A percentile compares a stretch with the other conserved stretches of the same genome.
These are phyloP conservation scores for Ophiostoma tasmaniense DNA, from an alignment of 2,329 filamentous ascomycete genomes.

Conservation along the genomic window DNA sequence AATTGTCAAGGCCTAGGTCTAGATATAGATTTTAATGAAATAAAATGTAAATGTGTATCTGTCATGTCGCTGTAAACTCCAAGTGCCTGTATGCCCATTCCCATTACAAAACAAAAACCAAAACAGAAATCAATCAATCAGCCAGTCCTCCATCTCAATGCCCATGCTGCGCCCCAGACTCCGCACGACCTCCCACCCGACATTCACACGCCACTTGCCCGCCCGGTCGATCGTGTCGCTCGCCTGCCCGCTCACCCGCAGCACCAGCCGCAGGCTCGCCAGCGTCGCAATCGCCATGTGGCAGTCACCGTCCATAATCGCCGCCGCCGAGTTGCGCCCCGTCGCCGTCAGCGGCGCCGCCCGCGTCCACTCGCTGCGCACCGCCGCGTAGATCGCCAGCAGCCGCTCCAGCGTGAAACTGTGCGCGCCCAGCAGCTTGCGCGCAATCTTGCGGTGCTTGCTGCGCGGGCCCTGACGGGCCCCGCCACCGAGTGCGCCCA, in stretches of 20 bases:
- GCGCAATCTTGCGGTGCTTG: slow-evolving; percentile 63
- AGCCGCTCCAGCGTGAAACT: slow-evolving; percentile 71
- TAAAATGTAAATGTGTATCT: neutral
- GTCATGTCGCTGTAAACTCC: neutral
- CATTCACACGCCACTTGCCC: slow-evolving; percentile 68
- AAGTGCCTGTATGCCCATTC: neutral
- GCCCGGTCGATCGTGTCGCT: slow-evolving; percentile 60
- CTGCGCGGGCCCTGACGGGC: slow-evolving; percentile 24
- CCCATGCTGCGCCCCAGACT: slow-evolving; percentile 63
- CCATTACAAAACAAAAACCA: neutral
- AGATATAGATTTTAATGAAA: neutral
- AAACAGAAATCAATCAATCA: slow-evolving; percentile 46
- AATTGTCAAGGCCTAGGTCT: slow-evolving; percentile 6
- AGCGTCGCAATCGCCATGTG: slow-evolving; percentile 63
- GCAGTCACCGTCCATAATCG: slow-evolving; percentile 45
- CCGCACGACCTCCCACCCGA: slow-evolving; percentile 68
- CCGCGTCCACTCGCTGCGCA: slow-evolving; percentile 47
- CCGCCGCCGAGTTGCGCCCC: slow-evolving; percentile 20
- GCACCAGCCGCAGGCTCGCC: slow-evolving; percentile 59
- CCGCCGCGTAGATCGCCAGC: slow-evolving; percentile 65
- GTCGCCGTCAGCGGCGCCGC: slow-evolving; percentile 24
- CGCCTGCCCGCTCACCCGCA: slow-evolving; percentile 50
- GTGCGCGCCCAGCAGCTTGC: slow-evolving; percentile 67
- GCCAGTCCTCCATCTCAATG: slow-evolving; percentile 71
- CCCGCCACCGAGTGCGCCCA: slow-evolving; percentile 24